phyloP scores from a whole-genome alignment of 2,329 filamentous ascomycete genomes.

The Coniochaeta ligniaria region DNA sequence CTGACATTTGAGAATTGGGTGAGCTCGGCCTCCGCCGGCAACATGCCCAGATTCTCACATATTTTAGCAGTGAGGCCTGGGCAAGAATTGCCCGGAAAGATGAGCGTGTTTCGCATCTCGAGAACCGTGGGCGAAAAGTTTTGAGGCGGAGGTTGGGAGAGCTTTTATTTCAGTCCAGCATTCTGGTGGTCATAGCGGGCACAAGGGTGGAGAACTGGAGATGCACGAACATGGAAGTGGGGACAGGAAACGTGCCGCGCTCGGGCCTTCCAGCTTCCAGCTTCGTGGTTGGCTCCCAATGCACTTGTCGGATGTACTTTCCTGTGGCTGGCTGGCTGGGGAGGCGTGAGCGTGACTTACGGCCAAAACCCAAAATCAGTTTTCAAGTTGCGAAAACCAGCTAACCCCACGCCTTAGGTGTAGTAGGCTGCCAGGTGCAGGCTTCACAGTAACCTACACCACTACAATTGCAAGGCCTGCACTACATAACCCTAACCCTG shows the following conservation, averaged over 20 bases:
- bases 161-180: not conserved
- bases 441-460: too few relatives aligned
- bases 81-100: slow-evolving; percentile 62
- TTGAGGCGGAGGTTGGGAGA: slow-evolving; percentile 6
- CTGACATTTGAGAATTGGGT: slow-evolving; percentile 61
- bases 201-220: not conserved
- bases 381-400: too few relatives aligned
- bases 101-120: slow-evolving; percentile 58
- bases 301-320: too few relatives aligned
- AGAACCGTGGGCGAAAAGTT: slow-evolving; percentile 16
- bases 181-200: slow-evolving; percentile 5
- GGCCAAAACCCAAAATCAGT: too few relatives aligned
- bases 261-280: not conserved
- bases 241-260: not conserved
- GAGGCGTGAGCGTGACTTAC: too few relatives aligned
- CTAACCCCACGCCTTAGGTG: too few relatives aligned
- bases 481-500: too few relatives aligned
- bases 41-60: slow-evolving; percentile 62
- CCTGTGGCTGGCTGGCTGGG: too few relatives aligned
- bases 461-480: too few relatives aligned
- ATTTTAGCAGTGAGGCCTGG: slow-evolving; percentile 57
- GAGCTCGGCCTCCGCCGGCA: slow-evolving; percentile 56
- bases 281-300: too few relatives aligned
- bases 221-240: not conserved
- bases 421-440: too few relatives aligned